Base-by-base conservation (phyloP, 495 filamentous ascomycete genomes). In the Entonaema liquescens region DNA sequence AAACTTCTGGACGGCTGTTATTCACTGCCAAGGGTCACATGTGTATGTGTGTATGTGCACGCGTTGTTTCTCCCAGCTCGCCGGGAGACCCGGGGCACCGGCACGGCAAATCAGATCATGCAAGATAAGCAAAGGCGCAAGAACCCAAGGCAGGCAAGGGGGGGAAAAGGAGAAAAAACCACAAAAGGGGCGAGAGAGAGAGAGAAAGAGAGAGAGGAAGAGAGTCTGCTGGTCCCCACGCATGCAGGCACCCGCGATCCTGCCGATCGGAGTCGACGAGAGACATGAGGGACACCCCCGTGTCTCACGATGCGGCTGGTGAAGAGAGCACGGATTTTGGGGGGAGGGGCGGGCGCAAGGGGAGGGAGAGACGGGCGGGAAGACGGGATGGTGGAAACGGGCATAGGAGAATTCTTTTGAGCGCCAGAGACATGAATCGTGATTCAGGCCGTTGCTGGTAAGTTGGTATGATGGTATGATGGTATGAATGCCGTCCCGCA, bases 321-420 rank as follows among this genome's bases (percentile, higher is more conserved):
- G n/a, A 38, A 36, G 25, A 33, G 21, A 17, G 53, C 21, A 23
- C 11, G 40, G 21, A 33, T 21, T 47, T 38, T 38, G 28, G 40
- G 21, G 29, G 23, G 38, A n/a, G 38, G 25, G 29, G 33, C 1
- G 25, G 50, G 40, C 35, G 13, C 0, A 31, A 33, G 11, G 3
- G 7, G 29, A 31, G 29, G 11, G 0, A 67, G 33, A 44, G 50
- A 42, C 19, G 26, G 59, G 33, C 23, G 17, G 35, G 31, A 33
- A 47, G 15, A 57, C 26, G 53, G 56, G 44, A 21, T 29, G 58
- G 54, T 42, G 71, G 71, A 56, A 71, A 71, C 71, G 71, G 71
- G 67, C 71, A 71, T 74, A 74, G 71, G 71, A 74, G 71, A 74
- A 67, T 74, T 73, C n/a, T n/a, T 35, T 57, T 59, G 17, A 11